These are phyloP conservation scores for Calonectria multiphialidica DNA, from an alignment of 2,329 filamentous ascomycete species.

Conservation along the genomic window DNA sequence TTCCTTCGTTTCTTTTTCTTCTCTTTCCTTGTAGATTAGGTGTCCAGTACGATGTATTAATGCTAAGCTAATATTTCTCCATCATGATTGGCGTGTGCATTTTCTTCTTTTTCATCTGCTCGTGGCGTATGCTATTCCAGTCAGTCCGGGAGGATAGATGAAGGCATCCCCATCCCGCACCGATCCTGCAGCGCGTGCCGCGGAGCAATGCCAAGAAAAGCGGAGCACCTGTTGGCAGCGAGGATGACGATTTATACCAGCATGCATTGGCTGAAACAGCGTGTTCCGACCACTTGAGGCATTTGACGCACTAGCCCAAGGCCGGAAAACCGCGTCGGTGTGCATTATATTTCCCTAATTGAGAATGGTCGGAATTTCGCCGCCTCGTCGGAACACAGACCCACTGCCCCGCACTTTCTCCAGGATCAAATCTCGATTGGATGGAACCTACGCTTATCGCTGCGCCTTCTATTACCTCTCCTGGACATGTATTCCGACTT, in stretches of 20 bases:
- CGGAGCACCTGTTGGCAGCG: background rate
- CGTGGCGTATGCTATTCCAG: too few relatives aligned
- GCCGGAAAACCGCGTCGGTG: background rate
- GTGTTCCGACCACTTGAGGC: background rate
- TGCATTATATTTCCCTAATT: background rate
- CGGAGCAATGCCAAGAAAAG: background rate
- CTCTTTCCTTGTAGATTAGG: too few relatives aligned
- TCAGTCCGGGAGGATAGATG: too few relatives aligned
- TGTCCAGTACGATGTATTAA: too few relatives aligned
- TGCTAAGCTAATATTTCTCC: too few relatives aligned
- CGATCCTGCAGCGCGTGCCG: background rate
- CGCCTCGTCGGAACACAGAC: background rate
- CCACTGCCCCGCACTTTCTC: background rate
- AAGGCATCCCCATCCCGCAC: background rate
- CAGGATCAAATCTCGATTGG: constrained; percentile 10
- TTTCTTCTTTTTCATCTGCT: too few relatives aligned
- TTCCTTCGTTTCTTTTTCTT: background rate
- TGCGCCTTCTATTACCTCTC: background rate
- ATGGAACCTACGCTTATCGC: background rate
- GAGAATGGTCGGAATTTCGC: background rate
- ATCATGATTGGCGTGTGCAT: too few relatives aligned
- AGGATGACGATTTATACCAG: background rate
- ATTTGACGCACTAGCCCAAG: background rate
- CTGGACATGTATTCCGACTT: constrained; percentile 1
- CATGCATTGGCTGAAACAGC: background rate